Evolutionary conservation across 2,329 filamentous ascomycete species (phyloP), one percentile per base, ranked within the genome.

Genomic region (Plenodomus tracheiphilus): DNA sequence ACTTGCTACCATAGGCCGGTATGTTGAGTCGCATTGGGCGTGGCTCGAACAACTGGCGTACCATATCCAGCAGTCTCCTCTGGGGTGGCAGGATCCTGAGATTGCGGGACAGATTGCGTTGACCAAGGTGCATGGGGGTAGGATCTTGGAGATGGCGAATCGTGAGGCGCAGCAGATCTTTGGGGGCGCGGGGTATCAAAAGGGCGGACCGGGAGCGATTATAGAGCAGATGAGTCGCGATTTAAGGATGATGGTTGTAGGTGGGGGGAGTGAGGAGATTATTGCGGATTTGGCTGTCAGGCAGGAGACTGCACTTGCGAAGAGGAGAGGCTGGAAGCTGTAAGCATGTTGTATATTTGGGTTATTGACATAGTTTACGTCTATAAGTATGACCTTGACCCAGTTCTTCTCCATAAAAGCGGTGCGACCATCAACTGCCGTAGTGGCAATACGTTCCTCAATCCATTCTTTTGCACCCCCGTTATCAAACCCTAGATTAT

Each of bases 21-120:
- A 81, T 55, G 78, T 86, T n/a, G 84, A 86, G 54, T 79, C 80
- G 0, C 80, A 83, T 39, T 83, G 81, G 68, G 81, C 83, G 0
- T 85, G 83, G 72, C 65, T 86, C 49, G 84, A 86, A 58, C 82
- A 85, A 61, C 70, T 86, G 2, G 81, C 80, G 4, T 82, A 80
- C 61, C 80, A 82, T 39, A 73, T 81, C 37, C 74, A 79, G 49
- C 62, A 73, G 8, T 75, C 73, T 3, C 71, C 74, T 53, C 59
- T 75, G 46, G 64, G 59, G 3, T 75, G 70, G 66, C 65, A 74
- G 43, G 69, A 72, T 21, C 65, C 70, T 1, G 65, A 68, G 16
- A 69, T 75, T 20, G 72, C 72, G 7, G 70, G 70, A 0, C 68
- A 68, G 43, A 73, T 75, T 50, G 72, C 72, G 4, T 65, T 70